Evolutionary conservation across 441 rosid genomes (phyloP), one percentile per base, ranked within the genome.

Genomic region (Melastoma candidum): DNA sequence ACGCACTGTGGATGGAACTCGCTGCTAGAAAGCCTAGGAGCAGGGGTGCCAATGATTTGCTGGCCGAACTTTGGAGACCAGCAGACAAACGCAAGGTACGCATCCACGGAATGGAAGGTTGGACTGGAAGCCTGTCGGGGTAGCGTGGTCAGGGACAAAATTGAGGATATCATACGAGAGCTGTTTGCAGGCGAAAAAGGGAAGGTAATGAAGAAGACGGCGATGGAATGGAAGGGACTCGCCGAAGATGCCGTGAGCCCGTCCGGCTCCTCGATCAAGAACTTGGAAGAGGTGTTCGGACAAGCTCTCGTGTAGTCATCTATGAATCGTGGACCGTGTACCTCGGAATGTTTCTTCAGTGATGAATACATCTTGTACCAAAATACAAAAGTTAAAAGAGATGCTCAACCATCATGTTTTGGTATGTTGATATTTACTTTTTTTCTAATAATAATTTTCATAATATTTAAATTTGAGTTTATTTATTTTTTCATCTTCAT

Each of bases 11-110:
- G 22, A 17, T 17, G 22, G 22, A 17, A 17, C 1, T 17, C 22
- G 22, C 22, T 17, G 22, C 22, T 17, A 77, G 48, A 56, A 74
- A 77, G 87, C 27, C 39, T 83, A 0, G 52, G 59, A 4, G 54
- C 60, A 0, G 81, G 88, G 0, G 76, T 75, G 50, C 88, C 88
- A 2, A 68, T 83, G 84, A 56, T 81, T 1, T 83, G 81, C 24
- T 83, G 90, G 84, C 80, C 90, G 2, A 80, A 83, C 29, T 81
- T 79, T 22, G 90, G 85, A 0, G 88, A 83, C 59, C 85, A 85
- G 48, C 66, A 60, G 12, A 83, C 86, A 3, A 83, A 81, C 61
- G 75, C 87, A 17, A 24, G 77, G 53, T 83, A 44, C 11, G 29
- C 56, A 41, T 83, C 86, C 59, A 63, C 4, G 0, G 69, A 77